These are phyloP conservation scores for Hyparrhenia diplandra DNA, from an alignment of 176 grass and related monocot genomes.

Conservation along the genomic window DNA sequence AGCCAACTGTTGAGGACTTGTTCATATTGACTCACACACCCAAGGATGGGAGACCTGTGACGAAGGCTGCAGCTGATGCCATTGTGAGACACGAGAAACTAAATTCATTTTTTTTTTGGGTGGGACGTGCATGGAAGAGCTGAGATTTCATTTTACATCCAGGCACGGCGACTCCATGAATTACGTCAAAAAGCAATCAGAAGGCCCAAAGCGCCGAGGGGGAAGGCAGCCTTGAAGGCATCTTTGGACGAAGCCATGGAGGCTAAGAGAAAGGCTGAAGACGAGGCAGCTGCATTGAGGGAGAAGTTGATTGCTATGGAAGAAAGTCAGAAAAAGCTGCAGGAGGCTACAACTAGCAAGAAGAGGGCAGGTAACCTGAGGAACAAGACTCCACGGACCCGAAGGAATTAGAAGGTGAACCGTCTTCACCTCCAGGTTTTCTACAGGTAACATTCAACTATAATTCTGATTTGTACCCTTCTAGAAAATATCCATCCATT, in stretches of 20 bases:
- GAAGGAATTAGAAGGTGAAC: neutral
- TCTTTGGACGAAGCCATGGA: constrained; percentile 39
- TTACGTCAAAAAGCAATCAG: constrained; percentile 9
- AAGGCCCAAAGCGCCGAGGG: neutral
- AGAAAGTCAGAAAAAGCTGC: constrained; percentile 42
- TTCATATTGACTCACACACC: constrained; percentile 53
- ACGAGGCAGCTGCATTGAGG: constrained; percentile 37
- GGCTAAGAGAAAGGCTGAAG: constrained; percentile 48
- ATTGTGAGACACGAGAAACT: constrained; percentile 43
- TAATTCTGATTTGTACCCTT: neutral
- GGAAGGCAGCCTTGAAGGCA: constrained; percentile 18
- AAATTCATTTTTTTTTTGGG: neutral
- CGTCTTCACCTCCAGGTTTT: constrained; percentile 2
- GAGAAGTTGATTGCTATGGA: constrained; percentile 55
- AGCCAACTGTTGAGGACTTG: constrained; percentile 37
- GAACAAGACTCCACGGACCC: neutral
- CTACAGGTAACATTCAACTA: constrained; percentile 6
- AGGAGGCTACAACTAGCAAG: constrained; percentile 35
- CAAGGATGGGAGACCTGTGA: constrained; percentile 44
- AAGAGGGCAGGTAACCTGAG: neutral
- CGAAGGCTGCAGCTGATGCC: constrained; percentile 40
- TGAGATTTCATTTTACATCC: constrained; percentile 19
- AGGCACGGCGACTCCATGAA: constrained; percentile 30
- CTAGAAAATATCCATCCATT: neutral
- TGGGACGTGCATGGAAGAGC: neutral